A percentile compares a stretch with the other conserved stretches of the same genome.
phyloP scores from a whole-genome alignment of 306 rosid genomes.

The Casuarina equisetifolia region DNA sequence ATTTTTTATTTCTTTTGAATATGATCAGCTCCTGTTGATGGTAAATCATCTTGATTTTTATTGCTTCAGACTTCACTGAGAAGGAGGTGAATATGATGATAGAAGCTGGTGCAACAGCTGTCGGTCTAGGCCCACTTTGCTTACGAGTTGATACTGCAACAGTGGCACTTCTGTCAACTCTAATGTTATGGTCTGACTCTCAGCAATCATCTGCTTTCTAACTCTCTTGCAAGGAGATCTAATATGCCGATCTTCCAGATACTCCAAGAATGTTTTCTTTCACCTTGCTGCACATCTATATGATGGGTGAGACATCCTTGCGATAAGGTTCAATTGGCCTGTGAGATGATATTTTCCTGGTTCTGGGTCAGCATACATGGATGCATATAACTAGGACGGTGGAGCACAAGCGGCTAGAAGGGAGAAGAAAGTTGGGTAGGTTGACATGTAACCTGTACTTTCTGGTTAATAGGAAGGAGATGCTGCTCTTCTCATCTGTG shows the following conservation, averaged over 20 bases:
- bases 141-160: slow-evolving; percentile 95
- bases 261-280: neutral
- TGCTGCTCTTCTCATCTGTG: neutral
- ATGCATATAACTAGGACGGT: neutral
- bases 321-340: neutral
- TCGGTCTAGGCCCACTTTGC: slow-evolving; percentile 83
- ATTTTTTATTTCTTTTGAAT: slow-evolving; percentile 2
- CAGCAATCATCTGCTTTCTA: slow-evolving; percentile 28
- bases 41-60: slow-evolving; percentile 21
- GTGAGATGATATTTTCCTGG: neutral
- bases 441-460: neutral
- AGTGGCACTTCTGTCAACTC: slow-evolving; percentile 67
- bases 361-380: neutral
- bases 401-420: neutral
- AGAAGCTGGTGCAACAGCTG: slow-evolving; percentile 76
- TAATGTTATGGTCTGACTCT: slow-evolving; percentile 87
- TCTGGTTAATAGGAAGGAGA: neutral
- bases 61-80: slow-evolving; percentile 69
- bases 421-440: neutral
- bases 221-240: slow-evolving; percentile 31
- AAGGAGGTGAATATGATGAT: slow-evolving; percentile 62
- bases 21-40: slow-evolving; percentile 8
- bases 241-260: slow-evolving; percentile 19
- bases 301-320: slow-evolving; percentile 7
- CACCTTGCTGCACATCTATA: neutral